These are phyloP conservation scores for Canariomyces notabilis DNA, from an alignment of 2,329 filamentous ascomycete species.

Conservation along the genomic window DNA sequence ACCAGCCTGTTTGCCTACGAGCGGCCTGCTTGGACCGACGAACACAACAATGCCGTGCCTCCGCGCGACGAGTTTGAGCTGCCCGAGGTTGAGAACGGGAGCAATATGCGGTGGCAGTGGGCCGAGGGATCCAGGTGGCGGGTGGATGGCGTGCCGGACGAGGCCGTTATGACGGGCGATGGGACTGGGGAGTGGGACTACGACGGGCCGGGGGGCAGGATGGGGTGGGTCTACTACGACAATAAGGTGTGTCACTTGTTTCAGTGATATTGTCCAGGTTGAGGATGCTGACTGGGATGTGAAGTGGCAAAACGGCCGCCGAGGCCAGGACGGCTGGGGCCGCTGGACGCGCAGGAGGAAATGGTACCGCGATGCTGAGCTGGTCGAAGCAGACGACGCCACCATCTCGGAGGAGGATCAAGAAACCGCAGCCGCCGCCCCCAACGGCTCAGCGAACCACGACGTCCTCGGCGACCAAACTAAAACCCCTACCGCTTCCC, in stretches of 20 bases:
- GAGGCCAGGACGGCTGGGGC: slow-evolving; percentile 85
- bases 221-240: slow-evolving; percentile 96
- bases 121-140: slow-evolving; percentile 80
- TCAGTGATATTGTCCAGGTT: neutral
- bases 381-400: slow-evolving; percentile 64
- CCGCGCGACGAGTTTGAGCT: slow-evolving; percentile 65
- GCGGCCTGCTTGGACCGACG: slow-evolving; percentile 87
- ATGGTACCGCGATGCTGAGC: slow-evolving; percentile 94
- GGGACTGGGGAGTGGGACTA: slow-evolving; percentile 44
- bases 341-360: slow-evolving; percentile 89
- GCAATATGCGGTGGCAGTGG: slow-evolving; percentile 64
- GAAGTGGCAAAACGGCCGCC: slow-evolving; percentile 89
- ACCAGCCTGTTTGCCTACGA: slow-evolving; percentile 87
- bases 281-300: slow-evolving; percentile 8
- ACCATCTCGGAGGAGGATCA: slow-evolving; percentile 16
- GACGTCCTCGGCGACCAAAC: slow-evolving; percentile 23
- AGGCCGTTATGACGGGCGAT: slow-evolving; percentile 29
- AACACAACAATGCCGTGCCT: slow-evolving; percentile 79
- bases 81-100: slow-evolving; percentile 56
- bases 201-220: slow-evolving; percentile 56
- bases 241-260: slow-evolving; percentile 63
- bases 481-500: slow-evolving; percentile 1
- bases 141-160: slow-evolving; percentile 68
- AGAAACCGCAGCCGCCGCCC: slow-evolving; percentile 21
- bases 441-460: slow-evolving; percentile 39